These are phyloP conservation scores for Helianthus tuberosus DNA, from an alignment of 129 eudicot genomes.

Conservation along the genomic window DNA sequence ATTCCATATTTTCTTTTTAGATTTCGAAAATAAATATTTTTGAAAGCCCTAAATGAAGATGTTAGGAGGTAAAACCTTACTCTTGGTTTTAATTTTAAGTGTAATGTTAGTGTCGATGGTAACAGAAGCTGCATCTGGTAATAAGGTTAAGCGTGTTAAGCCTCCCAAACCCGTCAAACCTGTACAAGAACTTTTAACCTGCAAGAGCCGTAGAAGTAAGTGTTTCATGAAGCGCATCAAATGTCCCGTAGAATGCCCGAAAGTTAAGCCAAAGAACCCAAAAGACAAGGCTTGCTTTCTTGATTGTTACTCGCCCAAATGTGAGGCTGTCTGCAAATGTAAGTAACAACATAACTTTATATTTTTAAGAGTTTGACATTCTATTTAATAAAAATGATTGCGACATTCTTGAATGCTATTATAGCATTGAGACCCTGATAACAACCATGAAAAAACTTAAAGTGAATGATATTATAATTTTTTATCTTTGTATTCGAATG, in stretches of 20 bases:
- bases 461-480: not conserved
- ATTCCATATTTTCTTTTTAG: not conserved
- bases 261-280: slow-evolving; percentile 42
- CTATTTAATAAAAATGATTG: too few relatives aligned
- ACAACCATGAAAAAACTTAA: too few relatives aligned
- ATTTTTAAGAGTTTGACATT: too few relatives aligned
- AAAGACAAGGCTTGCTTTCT: slow-evolving; percentile 49
- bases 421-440: too few relatives aligned
- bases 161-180: slow-evolving; percentile 35
- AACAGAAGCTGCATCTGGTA: slow-evolving; percentile 38
- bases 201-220: slow-evolving; percentile 42
- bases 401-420: too few relatives aligned
- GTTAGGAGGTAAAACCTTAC: slow-evolving; percentile 18
- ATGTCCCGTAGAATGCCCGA: slow-evolving; percentile 49
- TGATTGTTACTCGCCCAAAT: slow-evolving; percentile 52
- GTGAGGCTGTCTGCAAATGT: slow-evolving; percentile 54
- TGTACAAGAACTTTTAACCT: slow-evolving; percentile 33
- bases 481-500: not conserved
- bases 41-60: slow-evolving; percentile 18
- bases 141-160: slow-evolving; percentile 32
- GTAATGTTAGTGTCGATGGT: slow-evolving; percentile 26
- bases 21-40: not conserved
- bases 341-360: slow-evolving; percentile 18
- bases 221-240: slow-evolving; percentile 46
- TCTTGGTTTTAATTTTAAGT: slow-evolving; percentile 26